A percentile compares a stretch with the other conserved stretches of the same genome.
phyloP scores from a whole-genome alignment of 2,329 filamentous ascomycete genomes.

The Drechslera avenae region DNA sequence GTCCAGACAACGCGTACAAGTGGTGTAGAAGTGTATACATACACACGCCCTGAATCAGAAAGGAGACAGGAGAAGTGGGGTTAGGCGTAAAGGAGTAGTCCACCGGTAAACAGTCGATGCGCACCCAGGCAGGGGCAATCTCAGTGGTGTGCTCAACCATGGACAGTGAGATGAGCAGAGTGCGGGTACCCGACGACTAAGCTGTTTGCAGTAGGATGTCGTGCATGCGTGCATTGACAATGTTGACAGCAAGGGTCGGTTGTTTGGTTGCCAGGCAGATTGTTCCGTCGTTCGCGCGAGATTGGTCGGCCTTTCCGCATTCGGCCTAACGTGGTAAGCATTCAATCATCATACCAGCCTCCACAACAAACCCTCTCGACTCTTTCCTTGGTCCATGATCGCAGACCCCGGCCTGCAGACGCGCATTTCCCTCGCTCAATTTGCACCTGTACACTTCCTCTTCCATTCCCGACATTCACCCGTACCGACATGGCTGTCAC shows the following conservation, averaged over 20 bases:
- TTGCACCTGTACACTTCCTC: conserved; percentile 21
- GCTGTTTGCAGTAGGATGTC: conserved; percentile 7
- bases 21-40: too few species aligned
- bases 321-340: conserved; percentile 5
- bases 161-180: not conserved
- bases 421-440: conserved; percentile 38
- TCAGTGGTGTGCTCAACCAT: not conserved
- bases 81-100: not conserved
- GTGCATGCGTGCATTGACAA: conserved; percentile 11
- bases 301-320: conserved; percentile 1
- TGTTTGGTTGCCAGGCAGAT: conserved; percentile 20
- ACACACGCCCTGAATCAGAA: not conserved
- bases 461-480: conserved; percentile 11
- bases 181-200: conserved; percentile 1
- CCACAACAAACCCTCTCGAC: conserved; percentile 36
- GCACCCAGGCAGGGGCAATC: not conserved
- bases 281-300: conserved; percentile 19
- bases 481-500: conserved; percentile 33
- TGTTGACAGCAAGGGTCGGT: conserved; percentile 19
- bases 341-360: conserved; percentile 30
- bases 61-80: conserved; percentile 11
- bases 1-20: too few species aligned
- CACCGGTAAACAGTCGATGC: not conserved
- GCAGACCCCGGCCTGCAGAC: conserved; percentile 29
- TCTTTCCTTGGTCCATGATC: conserved; percentile 26